These are phyloP conservation scores for Talinum fruticosum DNA, from an alignment of 148 eudicot genomes.

Conservation along the genomic window DNA sequence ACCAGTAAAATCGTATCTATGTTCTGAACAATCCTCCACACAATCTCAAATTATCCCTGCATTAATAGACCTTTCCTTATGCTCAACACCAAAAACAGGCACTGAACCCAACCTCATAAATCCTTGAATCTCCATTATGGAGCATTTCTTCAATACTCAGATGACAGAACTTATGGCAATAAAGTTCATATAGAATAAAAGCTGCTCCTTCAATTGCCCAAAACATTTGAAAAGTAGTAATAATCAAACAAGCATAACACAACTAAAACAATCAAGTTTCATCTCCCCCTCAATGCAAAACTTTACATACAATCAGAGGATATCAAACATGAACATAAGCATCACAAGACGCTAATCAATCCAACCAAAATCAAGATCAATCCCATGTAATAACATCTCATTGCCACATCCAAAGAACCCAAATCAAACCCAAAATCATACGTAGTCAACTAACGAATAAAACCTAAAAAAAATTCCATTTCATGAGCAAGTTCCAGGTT, in stretches of 20 bases:
- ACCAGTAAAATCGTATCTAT: background rate
- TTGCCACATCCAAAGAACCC: background rate
- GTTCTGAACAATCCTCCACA: background rate
- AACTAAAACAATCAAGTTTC: background rate
- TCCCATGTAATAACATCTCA: background rate
- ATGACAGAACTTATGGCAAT: background rate
- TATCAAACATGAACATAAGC: background rate
- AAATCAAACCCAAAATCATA: background rate
- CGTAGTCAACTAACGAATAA: background rate
- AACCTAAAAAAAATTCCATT: background rate
- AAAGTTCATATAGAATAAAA: constrained; percentile 4
- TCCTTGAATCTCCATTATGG: background rate
- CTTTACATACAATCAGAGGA: background rate
- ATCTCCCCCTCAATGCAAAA: background rate
- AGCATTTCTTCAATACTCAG: constrained; percentile 1
- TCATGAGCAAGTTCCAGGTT: background rate
- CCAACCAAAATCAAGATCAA: constrained; percentile 15
- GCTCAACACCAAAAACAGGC: background rate
- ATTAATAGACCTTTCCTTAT: background rate
- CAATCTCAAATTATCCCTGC: background rate
- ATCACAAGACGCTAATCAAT: background rate
- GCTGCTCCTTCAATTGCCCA: background rate
- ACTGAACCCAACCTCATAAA: background rate
- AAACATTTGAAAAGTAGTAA: background rate
- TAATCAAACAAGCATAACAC: background rate